These are phyloP conservation scores for Xylaria multiplex DNA, from an alignment of 2,329 filamentous ascomycete species.

Conservation along the genomic window DNA sequence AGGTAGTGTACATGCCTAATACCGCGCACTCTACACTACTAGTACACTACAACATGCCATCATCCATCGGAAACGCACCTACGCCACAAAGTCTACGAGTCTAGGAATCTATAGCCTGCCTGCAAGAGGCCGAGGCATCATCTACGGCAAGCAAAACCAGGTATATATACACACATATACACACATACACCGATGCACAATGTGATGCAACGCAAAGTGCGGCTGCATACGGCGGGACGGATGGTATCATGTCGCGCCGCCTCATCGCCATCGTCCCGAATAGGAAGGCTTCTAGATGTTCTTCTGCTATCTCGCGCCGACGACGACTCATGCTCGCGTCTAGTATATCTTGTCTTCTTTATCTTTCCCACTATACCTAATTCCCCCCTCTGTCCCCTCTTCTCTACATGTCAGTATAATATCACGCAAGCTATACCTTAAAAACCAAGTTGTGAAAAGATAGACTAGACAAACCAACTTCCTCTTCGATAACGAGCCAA, in stretches of 20 bases:
- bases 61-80: slow-evolving; percentile 16
- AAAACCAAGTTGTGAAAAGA: background rate
- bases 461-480: background rate
- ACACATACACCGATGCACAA: background rate
- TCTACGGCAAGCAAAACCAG: background rate
- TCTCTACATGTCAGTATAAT: slow-evolving; percentile 1
- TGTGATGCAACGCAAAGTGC: slow-evolving; percentile 21
- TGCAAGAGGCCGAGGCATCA: background rate
- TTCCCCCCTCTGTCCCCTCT: background rate
- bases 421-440: background rate
- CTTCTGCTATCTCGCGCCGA: slow-evolving; percentile 25
- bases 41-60: background rate
- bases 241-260: slow-evolving; percentile 18
- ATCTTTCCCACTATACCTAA: background rate
- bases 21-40: too few species aligned
- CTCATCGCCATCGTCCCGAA: slow-evolving; percentile 22
- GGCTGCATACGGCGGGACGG: slow-evolving; percentile 16
- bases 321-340: background rate
- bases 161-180: background rate
- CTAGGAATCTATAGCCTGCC: too few species aligned
- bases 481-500: background rate
- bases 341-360: slow-evolving; percentile 1
- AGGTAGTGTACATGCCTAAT: background rate
- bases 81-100: background rate
- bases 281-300: slow-evolving; percentile 35